These are phyloP conservation scores for Penicillium sp. DNA, from an alignment of 2,329 filamentous ascomycete genomes.

Conservation along the genomic window DNA sequence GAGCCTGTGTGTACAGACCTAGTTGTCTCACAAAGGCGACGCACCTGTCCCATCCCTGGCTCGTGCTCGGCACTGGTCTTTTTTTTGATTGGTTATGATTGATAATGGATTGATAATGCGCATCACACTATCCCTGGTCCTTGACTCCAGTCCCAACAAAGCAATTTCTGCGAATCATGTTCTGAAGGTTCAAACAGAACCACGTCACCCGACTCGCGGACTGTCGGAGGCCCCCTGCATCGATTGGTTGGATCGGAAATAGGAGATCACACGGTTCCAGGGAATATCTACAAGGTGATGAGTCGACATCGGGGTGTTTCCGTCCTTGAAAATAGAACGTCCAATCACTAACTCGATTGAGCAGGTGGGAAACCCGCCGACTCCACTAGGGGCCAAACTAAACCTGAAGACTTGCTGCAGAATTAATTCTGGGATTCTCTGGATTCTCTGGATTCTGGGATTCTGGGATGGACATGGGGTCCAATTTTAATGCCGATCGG, in stretches of 20 bases:
- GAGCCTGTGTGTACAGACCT: not conserved
- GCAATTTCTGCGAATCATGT: not conserved
- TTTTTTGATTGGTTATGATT: not conserved
- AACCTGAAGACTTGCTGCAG: not conserved
- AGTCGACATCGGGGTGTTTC: not conserved
- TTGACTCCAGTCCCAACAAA: not conserved
- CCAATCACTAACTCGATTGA: not conserved
- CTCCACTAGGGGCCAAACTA: not conserved
- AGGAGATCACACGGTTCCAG: not conserved
- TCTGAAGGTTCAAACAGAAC: not conserved
- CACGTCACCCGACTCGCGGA: not conserved
- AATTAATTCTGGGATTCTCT: no score
- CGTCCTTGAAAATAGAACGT: not conserved
- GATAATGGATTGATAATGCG: constrained; percentile 8
- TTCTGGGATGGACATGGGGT: not conserved
- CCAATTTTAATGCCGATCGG: not conserved
- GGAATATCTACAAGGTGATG: no score
- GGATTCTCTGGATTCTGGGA: no score
- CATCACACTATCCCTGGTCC: not conserved
- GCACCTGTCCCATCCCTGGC: not conserved
- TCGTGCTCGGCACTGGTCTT: not conserved
- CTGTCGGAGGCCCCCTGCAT: not conserved
- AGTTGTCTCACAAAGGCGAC: not conserved
- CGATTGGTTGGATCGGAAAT: not conserved
- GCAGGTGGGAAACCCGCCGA: not conserved